Percentiles rank a stretch among this genome's conserved stretches.
phyloP scores from a whole-genome alignment of 208 protist species.

The Leishmania tarentolae region DNA sequence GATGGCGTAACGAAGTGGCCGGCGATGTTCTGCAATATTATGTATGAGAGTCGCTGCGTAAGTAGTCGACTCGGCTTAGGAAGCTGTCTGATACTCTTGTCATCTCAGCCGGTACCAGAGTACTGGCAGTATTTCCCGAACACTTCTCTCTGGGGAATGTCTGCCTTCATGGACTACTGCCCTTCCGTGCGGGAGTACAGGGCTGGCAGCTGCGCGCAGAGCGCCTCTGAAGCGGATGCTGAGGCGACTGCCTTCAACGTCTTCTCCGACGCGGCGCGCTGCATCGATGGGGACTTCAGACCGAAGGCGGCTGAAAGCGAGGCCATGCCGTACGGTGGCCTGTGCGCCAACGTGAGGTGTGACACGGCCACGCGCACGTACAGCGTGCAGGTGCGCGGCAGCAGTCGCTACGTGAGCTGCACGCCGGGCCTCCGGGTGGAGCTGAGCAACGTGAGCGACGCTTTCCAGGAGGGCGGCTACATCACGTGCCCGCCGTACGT shows the following conservation, averaged over 20 bases:
- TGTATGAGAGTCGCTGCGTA: background rate
- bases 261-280: constrained; percentile 5
- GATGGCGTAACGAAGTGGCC: constrained; percentile 35
- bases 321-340: background rate
- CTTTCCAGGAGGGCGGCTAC: background rate
- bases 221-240: background rate
- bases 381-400: constrained; percentile 4
- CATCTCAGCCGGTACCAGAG: too few relatives aligned
- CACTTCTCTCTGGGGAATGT: background rate
- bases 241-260: background rate
- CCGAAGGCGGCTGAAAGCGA: background rate
- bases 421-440: background rate
- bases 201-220: background rate
- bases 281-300: background rate
- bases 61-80: background rate
- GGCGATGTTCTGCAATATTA: constrained; percentile 56
- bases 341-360: constrained; percentile 9
- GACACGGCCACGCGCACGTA: background rate
- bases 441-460: background rate
- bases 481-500: constrained; percentile 1
- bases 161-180: background rate
- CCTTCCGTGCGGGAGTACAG: background rate
- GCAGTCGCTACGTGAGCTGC: background rate
- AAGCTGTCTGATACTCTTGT: background rate
- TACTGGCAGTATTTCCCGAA: background rate